Evolutionary conservation across 495 filamentous ascomycete genomes (phyloP), one percentile per base, ranked within the genome.

Genomic region (Delitschia confertaspora): DNA sequence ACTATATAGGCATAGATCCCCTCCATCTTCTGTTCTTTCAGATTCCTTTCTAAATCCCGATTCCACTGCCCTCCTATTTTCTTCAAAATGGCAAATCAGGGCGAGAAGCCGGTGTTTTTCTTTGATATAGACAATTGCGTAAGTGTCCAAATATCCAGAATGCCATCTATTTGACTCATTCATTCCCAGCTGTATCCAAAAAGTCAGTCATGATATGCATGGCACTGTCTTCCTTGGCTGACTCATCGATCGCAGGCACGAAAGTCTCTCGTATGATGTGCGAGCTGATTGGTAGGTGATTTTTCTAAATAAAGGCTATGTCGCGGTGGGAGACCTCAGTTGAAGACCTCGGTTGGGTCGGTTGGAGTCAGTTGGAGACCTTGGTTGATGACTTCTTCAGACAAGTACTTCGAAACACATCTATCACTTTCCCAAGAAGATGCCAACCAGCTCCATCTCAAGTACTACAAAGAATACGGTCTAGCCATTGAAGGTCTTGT

Each of bases 101-200:
- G 26, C 21, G 44, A 55, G 38, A 56, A 77, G 32, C 75, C 78
- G 0, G 69, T 86, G 3, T 83, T 88, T 65, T 89, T 88, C 63
- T 86, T 88, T 51, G 93, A 99, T 57, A 95, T 99, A 60, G 93
- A 99, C 72, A 99, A 99, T 56, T 96, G 93, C 66, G 79, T 83
- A 69, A 49, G 75, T 73, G 13, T 16, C n/a, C n/a, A n/a, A 8
- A 17, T 22, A 23, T 17, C 7, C 13, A 21, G 13, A 13, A 11
- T 7, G 5, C 6, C 5, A 14, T 14, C 10, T 0, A 5, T 6
- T 45, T 18, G 20, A 32, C 51, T 55, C 29, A 54, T 38, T 6
- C 10, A 25, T 6, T 35, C 4, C 19, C 29, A 69, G 65, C 70
- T 83, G 43, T 83, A 83, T 49, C 75, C 78, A 1, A 79, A 73